These are phyloP conservation scores for Trichoderma sp. DNA, from an alignment of 2,329 filamentous ascomycete species.

Conservation along the genomic window DNA sequence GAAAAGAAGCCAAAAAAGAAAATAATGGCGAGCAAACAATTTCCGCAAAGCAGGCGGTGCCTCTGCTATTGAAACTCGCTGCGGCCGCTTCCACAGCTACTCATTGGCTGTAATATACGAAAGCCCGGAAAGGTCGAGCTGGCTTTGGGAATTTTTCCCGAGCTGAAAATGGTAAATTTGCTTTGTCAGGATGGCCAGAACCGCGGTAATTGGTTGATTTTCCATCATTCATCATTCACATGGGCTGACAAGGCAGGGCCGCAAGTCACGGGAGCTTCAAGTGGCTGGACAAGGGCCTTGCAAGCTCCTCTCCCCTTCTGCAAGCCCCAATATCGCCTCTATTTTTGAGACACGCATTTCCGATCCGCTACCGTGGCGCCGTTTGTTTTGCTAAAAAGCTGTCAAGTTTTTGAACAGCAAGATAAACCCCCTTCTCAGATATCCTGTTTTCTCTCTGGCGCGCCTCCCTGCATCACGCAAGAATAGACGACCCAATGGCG, in stretches of 20 bases:
- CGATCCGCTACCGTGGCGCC: slow-evolving; percentile 7
- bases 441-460: neutral
- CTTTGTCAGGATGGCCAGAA: neutral
- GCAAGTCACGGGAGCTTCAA: slow-evolving; percentile 4
- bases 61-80: neutral
- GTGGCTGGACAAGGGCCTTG: neutral
- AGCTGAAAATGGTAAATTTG: neutral
- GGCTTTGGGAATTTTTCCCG: neutral
- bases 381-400: neutral
- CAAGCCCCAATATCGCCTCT: neutral
- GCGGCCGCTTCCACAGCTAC: neutral
- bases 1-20: neutral
- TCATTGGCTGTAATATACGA: neutral
- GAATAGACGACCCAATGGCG: slow-evolving; percentile 5
- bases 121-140: neutral
- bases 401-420: neutral
- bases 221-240: neutral
- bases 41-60: neutral
- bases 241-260: neutral
- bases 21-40: neutral
- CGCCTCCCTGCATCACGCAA: neutral
- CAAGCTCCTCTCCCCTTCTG: neutral
- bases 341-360: slow-evolving; percentile 9
- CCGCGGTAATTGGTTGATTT: neutral
- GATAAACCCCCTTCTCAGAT: neutral